Conservation (phyloP, 345 rosid genomes). For the Chamaenerion angustifolium region DNA sequence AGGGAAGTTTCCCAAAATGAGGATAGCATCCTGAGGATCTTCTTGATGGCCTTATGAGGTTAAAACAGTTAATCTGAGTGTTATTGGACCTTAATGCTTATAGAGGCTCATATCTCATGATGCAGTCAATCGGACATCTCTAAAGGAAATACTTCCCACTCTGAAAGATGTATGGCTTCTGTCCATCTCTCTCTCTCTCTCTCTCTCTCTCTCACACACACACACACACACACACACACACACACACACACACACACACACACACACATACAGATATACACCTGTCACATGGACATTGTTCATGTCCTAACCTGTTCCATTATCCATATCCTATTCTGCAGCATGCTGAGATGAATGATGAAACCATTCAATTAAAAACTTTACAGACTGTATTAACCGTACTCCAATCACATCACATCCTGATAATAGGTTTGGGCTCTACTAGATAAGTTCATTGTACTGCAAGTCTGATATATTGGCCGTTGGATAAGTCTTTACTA, state of each 20-base stretch:
- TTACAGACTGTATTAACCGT: constrained; percentile 84
- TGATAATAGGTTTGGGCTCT: constrained; percentile 47
- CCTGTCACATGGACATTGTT: neutral
- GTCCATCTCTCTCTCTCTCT: neutral
- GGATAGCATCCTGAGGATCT: constrained; percentile 60
- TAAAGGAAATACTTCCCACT: constrained; percentile 65
- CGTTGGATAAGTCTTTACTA: too few relatives aligned
- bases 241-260: neutral
- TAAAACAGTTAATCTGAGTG: constrained; percentile 70
- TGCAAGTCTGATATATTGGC: neutral
- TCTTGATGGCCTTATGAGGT: constrained; percentile 92
- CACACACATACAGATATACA: neutral
- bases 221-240: too few relatives aligned
- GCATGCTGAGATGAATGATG: constrained; percentile 96
- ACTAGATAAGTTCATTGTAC: constrained; percentile 1
- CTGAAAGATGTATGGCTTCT: constrained; percentile 64
- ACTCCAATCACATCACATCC: constrained; percentile 86
- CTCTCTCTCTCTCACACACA: too few relatives aligned
- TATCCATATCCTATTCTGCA: constrained; percentile 23
- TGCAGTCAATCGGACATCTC: constrained; percentile 71
- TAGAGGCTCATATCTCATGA: constrained; percentile 95
- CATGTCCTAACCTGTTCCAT: constrained; percentile 10
- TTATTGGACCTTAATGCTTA: constrained; percentile 82
- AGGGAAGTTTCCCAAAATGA: constrained; percentile 73
- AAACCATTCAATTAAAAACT: constrained; percentile 84